These are phyloP conservation scores for Echeveria elegans DNA, from an alignment of 164 flowering plant genomes.

Conservation along the genomic window DNA sequence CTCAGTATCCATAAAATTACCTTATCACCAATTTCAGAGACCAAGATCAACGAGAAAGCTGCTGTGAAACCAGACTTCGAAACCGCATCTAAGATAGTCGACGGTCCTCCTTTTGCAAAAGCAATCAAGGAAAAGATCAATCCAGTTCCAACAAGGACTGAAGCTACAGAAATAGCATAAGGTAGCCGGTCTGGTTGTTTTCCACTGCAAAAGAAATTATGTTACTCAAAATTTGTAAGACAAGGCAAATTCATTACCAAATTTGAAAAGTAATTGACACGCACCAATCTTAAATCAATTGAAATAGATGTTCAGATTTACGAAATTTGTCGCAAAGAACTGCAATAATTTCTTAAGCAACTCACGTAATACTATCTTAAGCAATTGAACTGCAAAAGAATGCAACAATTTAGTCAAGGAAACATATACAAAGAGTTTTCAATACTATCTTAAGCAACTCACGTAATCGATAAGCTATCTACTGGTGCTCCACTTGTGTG, in stretches of 20 bases:
- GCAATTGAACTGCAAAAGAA: too few relatives aligned
- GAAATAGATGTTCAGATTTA: background rate
- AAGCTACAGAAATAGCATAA: slow-evolving; percentile 50
- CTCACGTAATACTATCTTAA: too few relatives aligned
- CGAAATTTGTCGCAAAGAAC: background rate
- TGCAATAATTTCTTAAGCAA: too few relatives aligned
- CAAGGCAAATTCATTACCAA: background rate
- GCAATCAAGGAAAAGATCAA: slow-evolving; percentile 51
- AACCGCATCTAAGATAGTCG: slow-evolving; percentile 61
- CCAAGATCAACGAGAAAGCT: slow-evolving; percentile 88
- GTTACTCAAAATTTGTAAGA: background rate
- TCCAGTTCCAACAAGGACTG: slow-evolving; percentile 63
- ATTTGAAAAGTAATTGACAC: background rate
- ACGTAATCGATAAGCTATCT: slow-evolving; percentile 40
- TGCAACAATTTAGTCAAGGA: too few relatives aligned
- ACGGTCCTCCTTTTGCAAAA: slow-evolving; percentile 64
- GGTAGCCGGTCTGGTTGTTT: slow-evolving; percentile 43
- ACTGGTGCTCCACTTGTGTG: slow-evolving; percentile 15
- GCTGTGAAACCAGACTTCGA: slow-evolving; percentile 97
- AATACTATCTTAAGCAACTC: slow-evolving; percentile 19
- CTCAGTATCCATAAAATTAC: slow-evolving; percentile 22
- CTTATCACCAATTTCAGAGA: slow-evolving; percentile 99
- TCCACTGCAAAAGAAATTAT: slow-evolving; percentile 35
- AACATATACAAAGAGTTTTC: background rate
- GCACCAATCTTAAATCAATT: background rate